Percentiles rank a stretch among this genome's conserved stretches.
Conservation (phyloP, 345 rosid genomes). For the Eucalyptus paniculata region DNA sequence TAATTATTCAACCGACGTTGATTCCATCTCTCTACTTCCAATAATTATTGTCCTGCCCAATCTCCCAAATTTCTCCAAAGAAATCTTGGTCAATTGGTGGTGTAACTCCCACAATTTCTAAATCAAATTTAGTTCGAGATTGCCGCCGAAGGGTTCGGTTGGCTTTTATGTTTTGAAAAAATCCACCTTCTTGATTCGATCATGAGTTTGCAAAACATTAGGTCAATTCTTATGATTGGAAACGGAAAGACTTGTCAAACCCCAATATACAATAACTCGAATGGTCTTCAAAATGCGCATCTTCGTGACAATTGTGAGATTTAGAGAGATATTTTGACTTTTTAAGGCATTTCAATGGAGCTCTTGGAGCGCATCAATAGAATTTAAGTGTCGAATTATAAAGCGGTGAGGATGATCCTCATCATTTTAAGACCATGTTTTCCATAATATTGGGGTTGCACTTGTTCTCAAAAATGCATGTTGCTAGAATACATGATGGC, state of each 20-base stretch:
- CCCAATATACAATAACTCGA: background rate
- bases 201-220: background rate
- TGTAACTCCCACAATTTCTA: background rate
- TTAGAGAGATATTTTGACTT: background rate
- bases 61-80: background rate
- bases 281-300: background rate
- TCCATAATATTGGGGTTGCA: background rate
- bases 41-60: background rate
- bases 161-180: background rate
- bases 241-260: background rate
- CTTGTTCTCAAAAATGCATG: background rate
- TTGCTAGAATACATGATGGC: background rate
- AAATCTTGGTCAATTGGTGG: background rate
- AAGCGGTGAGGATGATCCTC: background rate
- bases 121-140: background rate
- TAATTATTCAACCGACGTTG: background rate
- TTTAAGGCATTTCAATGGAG: background rate
- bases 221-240: background rate
- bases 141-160: background rate
- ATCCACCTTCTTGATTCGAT: background rate
- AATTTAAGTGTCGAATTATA: background rate
- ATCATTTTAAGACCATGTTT: background rate
- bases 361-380: accelerated
- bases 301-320: accelerated
- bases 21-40: constrained; percentile 3